These are phyloP conservation scores for Pseudocercospora crystallina DNA, from an alignment of 2,329 filamentous ascomycete species.

Conservation along the genomic window DNA sequence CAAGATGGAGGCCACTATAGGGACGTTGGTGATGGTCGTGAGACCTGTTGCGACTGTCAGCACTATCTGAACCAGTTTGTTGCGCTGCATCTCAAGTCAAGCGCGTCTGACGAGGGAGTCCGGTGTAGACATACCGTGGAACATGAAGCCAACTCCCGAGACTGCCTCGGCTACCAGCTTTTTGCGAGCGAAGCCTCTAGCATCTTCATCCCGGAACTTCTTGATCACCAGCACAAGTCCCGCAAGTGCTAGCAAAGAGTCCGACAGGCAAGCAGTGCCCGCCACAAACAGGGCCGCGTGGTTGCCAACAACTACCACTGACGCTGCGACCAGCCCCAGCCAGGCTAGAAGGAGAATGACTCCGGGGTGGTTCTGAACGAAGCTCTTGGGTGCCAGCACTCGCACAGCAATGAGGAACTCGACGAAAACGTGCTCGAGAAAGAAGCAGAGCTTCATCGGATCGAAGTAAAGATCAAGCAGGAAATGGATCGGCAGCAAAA, in stretches of 20 bases:
- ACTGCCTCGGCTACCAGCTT: constrained; percentile 17
- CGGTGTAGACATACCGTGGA: constrained; percentile 5
- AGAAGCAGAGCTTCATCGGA: constrained; percentile 15
- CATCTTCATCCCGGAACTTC: background rate
- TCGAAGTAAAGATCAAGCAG: constrained; percentile 13
- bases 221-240: constrained; percentile 10
- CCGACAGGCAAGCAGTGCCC: constrained; percentile 17
- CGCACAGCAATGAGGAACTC: constrained; percentile 16
- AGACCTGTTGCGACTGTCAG: background rate
- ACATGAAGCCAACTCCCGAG: constrained; percentile 14
- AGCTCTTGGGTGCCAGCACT: constrained; percentile 8
- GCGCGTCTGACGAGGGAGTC: no score
- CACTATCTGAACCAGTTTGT: no score
- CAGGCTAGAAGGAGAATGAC: constrained; percentile 11
- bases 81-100: no score
- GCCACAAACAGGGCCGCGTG: constrained; percentile 19
- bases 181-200: constrained; percentile 1
- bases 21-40: constrained; percentile 14
- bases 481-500: constrained; percentile 16
- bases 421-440: constrained; percentile 21
- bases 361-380: constrained; percentile 3
- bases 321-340: constrained; percentile 7
- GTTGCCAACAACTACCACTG: constrained; percentile 13
- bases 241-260: constrained; percentile 10
- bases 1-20: constrained; percentile 13